Evolutionary conservation across 345 rosid genomes (phyloP).

Genomic region (Stellera chamaejasme): DNA sequence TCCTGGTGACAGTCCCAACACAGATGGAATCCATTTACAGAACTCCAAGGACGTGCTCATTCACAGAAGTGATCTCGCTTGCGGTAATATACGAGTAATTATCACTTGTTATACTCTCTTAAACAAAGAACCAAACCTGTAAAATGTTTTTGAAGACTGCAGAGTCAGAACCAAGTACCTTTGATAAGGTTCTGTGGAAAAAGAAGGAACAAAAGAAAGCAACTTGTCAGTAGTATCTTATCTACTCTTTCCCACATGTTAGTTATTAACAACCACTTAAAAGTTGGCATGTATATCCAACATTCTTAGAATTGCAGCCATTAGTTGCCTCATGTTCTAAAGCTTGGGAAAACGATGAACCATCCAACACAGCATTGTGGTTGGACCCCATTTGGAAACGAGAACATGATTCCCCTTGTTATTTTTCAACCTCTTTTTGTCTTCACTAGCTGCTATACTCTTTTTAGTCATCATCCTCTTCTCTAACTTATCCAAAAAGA

Average conservation of each 20-base stretch:
- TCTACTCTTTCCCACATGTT: constrained; percentile 16
- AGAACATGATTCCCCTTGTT: constrained; percentile 15
- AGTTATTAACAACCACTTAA: constrained; percentile 13
- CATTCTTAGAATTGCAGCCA: constrained; percentile 8
- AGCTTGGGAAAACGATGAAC: constrained; percentile 9
- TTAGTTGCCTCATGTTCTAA: constrained; percentile 9
- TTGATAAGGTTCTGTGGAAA: constrained; percentile 10
- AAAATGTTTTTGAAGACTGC: background rate
- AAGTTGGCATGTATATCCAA: constrained; percentile 15
- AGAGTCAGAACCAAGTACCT: constrained; percentile 10
- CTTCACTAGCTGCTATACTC: constrained; percentile 20
- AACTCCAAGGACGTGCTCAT: constrained; percentile 80
- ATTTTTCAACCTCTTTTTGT: constrained; percentile 17
- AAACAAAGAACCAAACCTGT: background rate
- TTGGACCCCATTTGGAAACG: constrained; percentile 16
- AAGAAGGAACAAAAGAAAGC: background rate
- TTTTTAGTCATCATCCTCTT: constrained; percentile 13
- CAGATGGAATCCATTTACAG: constrained; percentile 94
- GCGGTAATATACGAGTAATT: constrained; percentile 43
- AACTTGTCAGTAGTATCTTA: constrained; percentile 21
- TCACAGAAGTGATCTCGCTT: constrained; percentile 56
- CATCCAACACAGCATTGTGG: constrained; percentile 15
- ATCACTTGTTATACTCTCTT: too few relatives aligned
- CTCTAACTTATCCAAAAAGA: constrained; percentile 12
- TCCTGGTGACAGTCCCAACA: constrained; percentile 93